Conservation (phyloP, 2,329 filamentous ascomycete species). For the Beauveria asiatica region DNA sequence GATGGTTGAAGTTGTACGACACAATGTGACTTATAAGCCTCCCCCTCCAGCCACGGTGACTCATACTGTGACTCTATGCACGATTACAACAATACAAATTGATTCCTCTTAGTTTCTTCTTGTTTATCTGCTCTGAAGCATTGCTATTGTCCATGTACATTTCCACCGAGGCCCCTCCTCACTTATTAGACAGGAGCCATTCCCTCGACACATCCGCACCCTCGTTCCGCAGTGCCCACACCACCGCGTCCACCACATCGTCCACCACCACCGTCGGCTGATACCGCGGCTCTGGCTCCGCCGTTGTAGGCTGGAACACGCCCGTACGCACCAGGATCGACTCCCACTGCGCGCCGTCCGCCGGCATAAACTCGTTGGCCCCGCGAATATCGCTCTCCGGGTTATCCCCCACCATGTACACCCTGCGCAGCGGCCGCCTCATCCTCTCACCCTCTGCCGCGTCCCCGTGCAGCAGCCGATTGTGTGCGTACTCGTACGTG, state of each 20-base stretch:
- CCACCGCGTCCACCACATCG: conserved; percentile 68
- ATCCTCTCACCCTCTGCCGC: conserved; percentile 19
- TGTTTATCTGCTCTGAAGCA: neutral
- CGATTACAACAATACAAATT: too few relatives aligned
- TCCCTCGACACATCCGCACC: conserved; percentile 29
- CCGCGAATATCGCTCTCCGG: conserved; percentile 85
- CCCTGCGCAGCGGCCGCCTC: conserved; percentile 58
- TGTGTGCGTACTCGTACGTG: conserved; percentile 75
- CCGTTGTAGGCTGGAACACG: conserved; percentile 49
- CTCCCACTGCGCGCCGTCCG: conserved; percentile 63
- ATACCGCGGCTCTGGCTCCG: conserved; percentile 43
- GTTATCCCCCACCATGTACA: conserved; percentile 94
- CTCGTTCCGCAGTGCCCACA: conserved; percentile 61
- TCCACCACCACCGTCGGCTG: conserved; percentile 58
- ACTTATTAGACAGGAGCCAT: conserved; percentile 18
- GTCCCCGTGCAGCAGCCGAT: conserved; percentile 53
- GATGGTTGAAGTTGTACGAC: neutral
- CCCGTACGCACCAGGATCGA: conserved; percentile 74
- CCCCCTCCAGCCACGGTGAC: neutral
- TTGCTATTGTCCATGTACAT: neutral
- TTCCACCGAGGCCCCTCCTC: neutral
- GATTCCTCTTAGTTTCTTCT: neutral
- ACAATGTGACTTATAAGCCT: conserved; percentile 2
- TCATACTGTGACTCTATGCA: neutral
- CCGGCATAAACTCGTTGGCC: conserved; percentile 65